Base-by-base conservation (phyloP, 176 grass and related monocot species). In the Carex pumila region DNA sequence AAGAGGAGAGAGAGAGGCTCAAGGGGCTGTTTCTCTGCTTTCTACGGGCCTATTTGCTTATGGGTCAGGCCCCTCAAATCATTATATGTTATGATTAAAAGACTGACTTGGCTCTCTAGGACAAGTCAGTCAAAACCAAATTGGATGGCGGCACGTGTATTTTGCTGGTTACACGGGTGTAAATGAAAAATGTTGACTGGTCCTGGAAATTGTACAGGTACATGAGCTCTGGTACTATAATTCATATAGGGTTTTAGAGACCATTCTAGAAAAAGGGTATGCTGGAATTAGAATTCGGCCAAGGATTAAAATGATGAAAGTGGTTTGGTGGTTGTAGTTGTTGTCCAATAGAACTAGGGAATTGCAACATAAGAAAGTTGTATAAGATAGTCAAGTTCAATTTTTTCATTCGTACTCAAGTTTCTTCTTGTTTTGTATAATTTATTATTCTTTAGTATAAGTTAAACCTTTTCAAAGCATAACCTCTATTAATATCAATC, bases 141-240 rank as follows among this genome's bases (percentile, higher is more conserved):
- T 14, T 31, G 52, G 73, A 34, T 36, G 22, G 22, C 25, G 12
- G 13, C 29, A 36, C 12, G 29, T 55, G 22, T 56, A 55, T 13
- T 12, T 73, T 53, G 73, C 52, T 56, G 49, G 12, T 78, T 36
- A 78, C 52, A n/a, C 29, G 4, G 73, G 73, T 78, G 73, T 78
- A 56, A 34, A 78, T 78, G 73, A 78, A 56, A 78, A 78, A 56
- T 56, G 53, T 31, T 67, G 57, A 34, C 25, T 4, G 49, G 73
- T 83, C 43, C 14, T 83, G 61, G 63, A 69, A 83, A 83, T 63
- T 83, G 81, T 83, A 83, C 62, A 83, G 81, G 43, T 67, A 53
- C 61, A 81, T 83, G 61, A 54, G 41, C 25, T 83, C 81, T 55
- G 63, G 61, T 63, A 68, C 43, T 83, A 11, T 41, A 83, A 54